Base-by-base conservation (phyloP, 495 filamentous ascomycete species). In the Sporormia fimetaria region DNA sequence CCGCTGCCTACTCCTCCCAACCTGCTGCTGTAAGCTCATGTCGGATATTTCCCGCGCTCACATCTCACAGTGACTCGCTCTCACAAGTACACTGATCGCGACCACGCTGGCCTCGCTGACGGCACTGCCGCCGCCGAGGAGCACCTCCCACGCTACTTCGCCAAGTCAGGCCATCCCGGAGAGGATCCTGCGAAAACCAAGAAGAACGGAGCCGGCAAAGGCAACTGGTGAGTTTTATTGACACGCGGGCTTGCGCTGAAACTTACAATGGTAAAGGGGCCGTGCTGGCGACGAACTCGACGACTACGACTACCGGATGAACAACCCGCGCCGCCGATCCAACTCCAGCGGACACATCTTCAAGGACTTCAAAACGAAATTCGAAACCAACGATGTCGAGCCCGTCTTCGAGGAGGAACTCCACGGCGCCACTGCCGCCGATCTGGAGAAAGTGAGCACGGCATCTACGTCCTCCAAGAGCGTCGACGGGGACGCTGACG, bases 191-290 rank as follows among this genome's bases (percentile, higher is more conserved):
- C 83, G 63, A 90, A 90, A 73, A 82, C 80, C 50, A 95, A 95
- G 78, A 96, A 96, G 70, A 82, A 94, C 47, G 88, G 88, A 36
- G 81, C 75, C 35, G 88, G 88, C 28, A 90, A 85, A 61, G 83
- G 79, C 59, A 94, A 94, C 62, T 96, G 88, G 88, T 94, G 73
- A 62, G 77, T 32, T 21, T 14, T 27, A 17, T 15, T 27, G 8
- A 11, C 21, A 44, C 10, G 7, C 2, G 11, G 15, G 27, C 21
- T 14, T 3, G 25, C 29, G 30, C 51, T 44, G 36, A 54, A 45
- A 3, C 26, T 26, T n/a, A n/a, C 9, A 26, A 15, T 17, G 23
- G 8, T 20, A 28, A 42, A 93, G 88, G 88, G 88, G 88, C 49
- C 72, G 71, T 39, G 70, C 73, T 27, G 90, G 86, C 28, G 82